A percentile compares a stretch with the other conserved stretches of the same genome.
Conservation (phyloP, 495 filamentous ascomycete species). For the Aspergillus biplanus region DNA sequence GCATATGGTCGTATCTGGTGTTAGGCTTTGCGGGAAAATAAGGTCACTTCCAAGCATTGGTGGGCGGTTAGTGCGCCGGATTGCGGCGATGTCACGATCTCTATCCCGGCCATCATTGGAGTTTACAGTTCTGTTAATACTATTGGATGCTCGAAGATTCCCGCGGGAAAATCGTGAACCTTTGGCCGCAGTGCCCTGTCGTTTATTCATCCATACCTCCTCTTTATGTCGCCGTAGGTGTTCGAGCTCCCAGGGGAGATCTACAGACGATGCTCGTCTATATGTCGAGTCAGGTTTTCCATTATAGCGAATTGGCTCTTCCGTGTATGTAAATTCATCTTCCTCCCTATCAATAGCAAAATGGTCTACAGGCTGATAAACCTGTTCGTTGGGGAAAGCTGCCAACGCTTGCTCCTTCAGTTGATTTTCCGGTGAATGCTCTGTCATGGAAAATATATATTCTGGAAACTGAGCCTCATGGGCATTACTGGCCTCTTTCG, state of each 20-base stretch:
- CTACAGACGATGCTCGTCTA: conserved; percentile 50
- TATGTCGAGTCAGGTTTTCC: conserved; percentile 5
- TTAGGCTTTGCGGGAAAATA: conserved; percentile 72
- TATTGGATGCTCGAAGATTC: conserved; percentile 28
- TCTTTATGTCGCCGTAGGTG: conserved; percentile 56
- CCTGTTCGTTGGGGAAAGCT: conserved; percentile 68
- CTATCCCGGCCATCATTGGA: conserved; percentile 44
- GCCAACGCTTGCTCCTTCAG: conserved; percentile 69
- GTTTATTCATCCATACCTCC: conserved; percentile 44
- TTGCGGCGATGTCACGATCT: conserved; percentile 49
- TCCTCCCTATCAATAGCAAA: conserved; percentile 59
- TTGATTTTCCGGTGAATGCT: conserved; percentile 74
- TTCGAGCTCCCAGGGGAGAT: conserved; percentile 54
- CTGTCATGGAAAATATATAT: conserved; percentile 76
- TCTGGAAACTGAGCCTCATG: conserved; percentile 72
- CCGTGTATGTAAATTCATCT: conserved; percentile 43
- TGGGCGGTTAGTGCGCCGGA: conserved; percentile 62
- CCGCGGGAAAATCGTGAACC: conserved; percentile 25
- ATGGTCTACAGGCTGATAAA: conserved; percentile 64
- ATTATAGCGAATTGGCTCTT: conserved; percentile 23
- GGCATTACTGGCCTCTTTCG: conserved; percentile 53
- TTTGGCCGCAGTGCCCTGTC: conserved; percentile 28
- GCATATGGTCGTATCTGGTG: conserved; percentile 78
- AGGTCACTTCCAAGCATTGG: conserved; percentile 85
- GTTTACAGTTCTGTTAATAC: conserved; percentile 27